A percentile compares a stretch with the other conserved stretches of the same genome.
These are phyloP conservation scores for Ettlia oleoabundans DNA, from an alignment of 139 green algal species.

Conservation along the genomic window DNA sequence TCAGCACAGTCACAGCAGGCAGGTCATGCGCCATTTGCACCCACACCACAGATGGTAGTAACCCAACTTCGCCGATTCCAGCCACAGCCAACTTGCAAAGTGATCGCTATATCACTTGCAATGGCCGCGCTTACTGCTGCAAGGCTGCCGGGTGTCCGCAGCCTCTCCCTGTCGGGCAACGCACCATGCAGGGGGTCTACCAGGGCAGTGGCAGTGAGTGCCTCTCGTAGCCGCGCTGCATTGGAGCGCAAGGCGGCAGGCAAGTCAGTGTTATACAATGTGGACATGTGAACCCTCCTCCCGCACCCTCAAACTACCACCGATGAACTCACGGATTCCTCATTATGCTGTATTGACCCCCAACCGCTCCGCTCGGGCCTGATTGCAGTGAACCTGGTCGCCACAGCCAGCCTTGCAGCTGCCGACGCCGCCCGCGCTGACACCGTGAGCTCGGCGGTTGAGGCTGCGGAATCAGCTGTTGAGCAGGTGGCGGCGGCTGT, in stretches of 20 bases:
- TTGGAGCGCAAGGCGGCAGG: too few relatives aligned
- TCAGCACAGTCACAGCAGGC: too few relatives aligned
- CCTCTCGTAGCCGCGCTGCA: too few relatives aligned
- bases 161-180: background rate
- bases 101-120: background rate
- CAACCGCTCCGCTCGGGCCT: too few relatives aligned
- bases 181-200: background rate
- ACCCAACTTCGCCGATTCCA: too few relatives aligned
- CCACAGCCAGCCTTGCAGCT: background rate
- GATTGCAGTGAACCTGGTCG: background rate
- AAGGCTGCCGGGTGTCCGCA: background rate
- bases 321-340: too few relatives aligned
- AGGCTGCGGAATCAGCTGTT: slow-evolving; percentile 12
- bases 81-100: too few relatives aligned
- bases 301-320: too few relatives aligned
- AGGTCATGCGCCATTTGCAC: background rate
- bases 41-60: background rate
- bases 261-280: too few relatives aligned
- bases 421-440: background rate
- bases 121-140: background rate
- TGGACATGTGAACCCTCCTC: too few relatives aligned
- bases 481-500: slow-evolving; percentile 34
- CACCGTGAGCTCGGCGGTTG: background rate
- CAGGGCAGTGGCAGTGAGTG: background rate
- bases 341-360: too few relatives aligned